Conservation (phyloP, 805 yeast species). For the Debaryomyces hansenii region DNA sequence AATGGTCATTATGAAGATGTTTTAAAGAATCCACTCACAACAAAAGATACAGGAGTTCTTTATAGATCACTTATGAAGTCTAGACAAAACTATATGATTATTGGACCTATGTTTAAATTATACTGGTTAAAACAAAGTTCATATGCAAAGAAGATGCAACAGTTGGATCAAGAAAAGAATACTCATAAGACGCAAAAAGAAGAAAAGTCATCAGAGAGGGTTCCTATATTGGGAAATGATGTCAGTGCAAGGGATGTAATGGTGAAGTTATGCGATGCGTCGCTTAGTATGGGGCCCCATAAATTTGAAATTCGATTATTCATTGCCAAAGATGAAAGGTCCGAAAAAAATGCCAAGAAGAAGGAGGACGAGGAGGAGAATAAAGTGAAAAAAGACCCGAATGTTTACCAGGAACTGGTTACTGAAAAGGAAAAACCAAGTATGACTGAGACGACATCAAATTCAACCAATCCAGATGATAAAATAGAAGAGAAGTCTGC, state of each 20-base stretch:
- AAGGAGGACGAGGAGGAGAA: conserved; percentile 18
- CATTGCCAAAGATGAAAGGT: conserved; percentile 79
- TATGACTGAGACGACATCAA: background rate
- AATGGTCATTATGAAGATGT: conserved; percentile 48
- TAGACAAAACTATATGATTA: conserved; percentile 55
- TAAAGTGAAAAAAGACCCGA: conserved; percentile 13
- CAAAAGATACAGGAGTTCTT: conserved; percentile 71
- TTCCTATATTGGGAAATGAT: conserved; percentile 37
- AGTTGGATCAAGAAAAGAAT: conserved; percentile 36
- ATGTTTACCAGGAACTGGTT: conserved; percentile 8
- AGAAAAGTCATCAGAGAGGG: conserved; percentile 21
- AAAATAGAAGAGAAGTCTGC: background rate
- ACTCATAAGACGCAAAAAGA: conserved; percentile 23
- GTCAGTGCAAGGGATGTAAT: conserved; percentile 75
- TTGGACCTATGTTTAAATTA: conserved; percentile 69
- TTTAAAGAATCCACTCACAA: conserved; percentile 63
- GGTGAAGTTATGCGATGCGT: conserved; percentile 83
- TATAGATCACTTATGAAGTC: conserved; percentile 74
- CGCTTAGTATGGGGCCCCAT: conserved; percentile 80
- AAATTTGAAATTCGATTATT: conserved; percentile 72
- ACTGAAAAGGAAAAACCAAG: conserved; percentile 2
- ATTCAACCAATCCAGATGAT: background rate
- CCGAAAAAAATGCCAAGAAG: conserved; percentile 46
- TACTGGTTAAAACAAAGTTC: conserved; percentile 78
- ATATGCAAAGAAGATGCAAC: conserved; percentile 44